Conservation (phyloP, 768 basidiomycete species). For the Inosperma sp. region DNA sequence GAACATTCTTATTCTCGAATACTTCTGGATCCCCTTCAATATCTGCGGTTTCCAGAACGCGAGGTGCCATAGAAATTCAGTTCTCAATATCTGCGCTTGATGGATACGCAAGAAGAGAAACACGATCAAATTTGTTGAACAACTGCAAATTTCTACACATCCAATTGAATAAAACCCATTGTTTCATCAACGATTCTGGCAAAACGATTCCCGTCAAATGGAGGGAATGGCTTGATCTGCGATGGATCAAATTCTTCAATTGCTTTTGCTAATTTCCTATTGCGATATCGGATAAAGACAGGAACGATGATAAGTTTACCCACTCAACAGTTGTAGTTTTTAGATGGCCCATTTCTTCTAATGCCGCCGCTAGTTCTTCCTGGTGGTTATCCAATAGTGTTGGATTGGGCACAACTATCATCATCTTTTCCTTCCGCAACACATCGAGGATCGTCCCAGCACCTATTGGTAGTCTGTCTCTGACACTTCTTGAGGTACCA, state of each 20-base stretch:
- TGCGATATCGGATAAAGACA: neutral
- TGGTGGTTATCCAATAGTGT: constrained; percentile 93
- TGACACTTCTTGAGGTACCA: neutral
- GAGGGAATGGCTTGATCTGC: constrained; percentile 54
- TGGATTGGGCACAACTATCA: constrained; percentile 88
- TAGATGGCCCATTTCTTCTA: constrained; percentile 57
- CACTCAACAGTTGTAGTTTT: constrained; percentile 54
- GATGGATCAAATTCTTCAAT: constrained; percentile 47
- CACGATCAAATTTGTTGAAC: too few relatives aligned
- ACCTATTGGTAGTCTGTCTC: constrained; percentile 47
- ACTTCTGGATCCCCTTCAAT: constrained; percentile 46
- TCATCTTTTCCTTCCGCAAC: constrained; percentile 62
- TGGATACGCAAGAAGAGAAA: too few relatives aligned
- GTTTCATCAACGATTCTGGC: constrained; percentile 65
- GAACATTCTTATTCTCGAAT: constrained; percentile 76
- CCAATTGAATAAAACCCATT: constrained; percentile 60
- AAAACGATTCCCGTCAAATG: constrained; percentile 65
- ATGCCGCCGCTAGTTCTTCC: constrained; percentile 72
- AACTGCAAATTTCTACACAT: too few relatives aligned
- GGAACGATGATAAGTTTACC: too few relatives aligned
- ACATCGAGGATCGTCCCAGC: constrained; percentile 93
- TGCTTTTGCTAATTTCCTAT: constrained; percentile 50
- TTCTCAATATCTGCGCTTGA: too few relatives aligned
- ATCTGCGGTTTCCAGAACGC: constrained; percentile 35
- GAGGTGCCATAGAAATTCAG: constrained; percentile 26